Conservation (phyloP, 73 alveolate genomes). For the Paramecium tetraurelia region DNA sequence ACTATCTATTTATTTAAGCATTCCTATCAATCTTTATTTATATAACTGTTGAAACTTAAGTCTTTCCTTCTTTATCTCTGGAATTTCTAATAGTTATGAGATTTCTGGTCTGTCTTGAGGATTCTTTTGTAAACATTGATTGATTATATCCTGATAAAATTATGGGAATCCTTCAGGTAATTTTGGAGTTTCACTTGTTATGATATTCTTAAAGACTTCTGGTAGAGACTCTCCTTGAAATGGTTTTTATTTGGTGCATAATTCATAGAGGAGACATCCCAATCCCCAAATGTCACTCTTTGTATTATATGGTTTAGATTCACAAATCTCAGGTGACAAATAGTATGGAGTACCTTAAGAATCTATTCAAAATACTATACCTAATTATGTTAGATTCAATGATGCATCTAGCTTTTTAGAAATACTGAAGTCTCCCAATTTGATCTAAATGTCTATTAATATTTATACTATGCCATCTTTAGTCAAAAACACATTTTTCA, state of each 20-base stretch:
- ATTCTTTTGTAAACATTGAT: conserved; percentile 16
- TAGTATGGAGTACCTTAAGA: conserved; percentile 69
- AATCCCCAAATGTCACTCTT: conserved; percentile 70
- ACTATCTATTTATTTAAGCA: neutral
- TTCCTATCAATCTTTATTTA: neutral
- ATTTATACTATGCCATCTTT: conserved; percentile 62
- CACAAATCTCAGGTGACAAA: conserved; percentile 69
- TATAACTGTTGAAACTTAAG: neutral
- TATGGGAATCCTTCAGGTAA: conserved; percentile 11
- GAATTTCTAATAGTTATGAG: neutral
- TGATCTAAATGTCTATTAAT: neutral
- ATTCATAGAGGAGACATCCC: conserved; percentile 64
- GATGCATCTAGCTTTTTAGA: conserved; percentile 42
- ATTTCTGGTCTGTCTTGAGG: neutral
- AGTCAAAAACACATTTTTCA: conserved; percentile 86
- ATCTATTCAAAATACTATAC: neutral
- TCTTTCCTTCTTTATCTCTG: neutral
- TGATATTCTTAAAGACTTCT: neutral
- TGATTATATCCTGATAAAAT: neutral
- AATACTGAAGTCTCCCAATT: conserved; percentile 60
- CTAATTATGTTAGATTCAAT: neutral
- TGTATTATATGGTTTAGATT: conserved; percentile 51
- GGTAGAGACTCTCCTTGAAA: conserved; percentile 42
- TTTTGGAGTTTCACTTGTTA: neutral
- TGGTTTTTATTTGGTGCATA: conserved; percentile 50